Conservation (phyloP, 108 stramenopile genomes). For the Pinguiococcus pyrenoidosus region DNA sequence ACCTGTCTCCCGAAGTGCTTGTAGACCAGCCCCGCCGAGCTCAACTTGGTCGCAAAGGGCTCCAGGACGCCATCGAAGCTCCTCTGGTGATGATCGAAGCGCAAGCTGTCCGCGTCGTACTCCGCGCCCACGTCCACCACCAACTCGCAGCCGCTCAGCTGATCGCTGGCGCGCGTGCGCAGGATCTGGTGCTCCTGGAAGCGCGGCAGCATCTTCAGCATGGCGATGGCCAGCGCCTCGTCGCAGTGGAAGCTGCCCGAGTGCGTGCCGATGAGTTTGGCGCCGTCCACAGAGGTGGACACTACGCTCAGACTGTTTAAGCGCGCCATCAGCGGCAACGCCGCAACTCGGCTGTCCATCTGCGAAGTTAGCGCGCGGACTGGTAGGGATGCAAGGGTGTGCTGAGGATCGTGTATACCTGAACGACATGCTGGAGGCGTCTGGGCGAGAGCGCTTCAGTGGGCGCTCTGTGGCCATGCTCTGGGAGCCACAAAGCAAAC, state of each 20-base stretch:
- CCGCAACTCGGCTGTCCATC: too few relatives aligned
- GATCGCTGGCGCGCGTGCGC: conserved; percentile 62
- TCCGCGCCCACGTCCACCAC: conserved; percentile 92
- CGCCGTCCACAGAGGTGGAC: too few relatives aligned
- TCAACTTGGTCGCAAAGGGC: conserved; percentile 55
- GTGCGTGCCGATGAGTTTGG: conserved; percentile 78
- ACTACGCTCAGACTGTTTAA: too few relatives aligned
- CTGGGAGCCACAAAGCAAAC: too few relatives aligned
- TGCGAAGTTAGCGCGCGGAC: too few relatives aligned
- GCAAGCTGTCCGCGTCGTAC: conserved; percentile 62
- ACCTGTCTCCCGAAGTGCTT: conserved; percentile 88
- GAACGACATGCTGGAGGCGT: too few relatives aligned
- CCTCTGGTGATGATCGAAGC: conserved; percentile 95
- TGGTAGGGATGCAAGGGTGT: too few relatives aligned
- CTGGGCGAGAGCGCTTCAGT: too few relatives aligned
- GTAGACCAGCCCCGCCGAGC: conserved; percentile 87
- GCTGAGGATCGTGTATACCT: too few relatives aligned
- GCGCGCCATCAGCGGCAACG: too few relatives aligned
- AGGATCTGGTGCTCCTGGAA: conserved; percentile 60
- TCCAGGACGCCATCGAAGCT: conserved; percentile 23
- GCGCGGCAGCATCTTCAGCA: conserved; percentile 33
- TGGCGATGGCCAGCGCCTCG: conserved; percentile 68
- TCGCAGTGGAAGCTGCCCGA: conserved; percentile 89
- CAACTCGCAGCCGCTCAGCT: conserved; percentile 63
- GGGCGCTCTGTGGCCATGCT: too few relatives aligned